Evolutionary conservation across 352 stramenopile species (phyloP), one percentile per base, ranked within the genome.

Genomic region (Globisporangium spiculum): DNA sequence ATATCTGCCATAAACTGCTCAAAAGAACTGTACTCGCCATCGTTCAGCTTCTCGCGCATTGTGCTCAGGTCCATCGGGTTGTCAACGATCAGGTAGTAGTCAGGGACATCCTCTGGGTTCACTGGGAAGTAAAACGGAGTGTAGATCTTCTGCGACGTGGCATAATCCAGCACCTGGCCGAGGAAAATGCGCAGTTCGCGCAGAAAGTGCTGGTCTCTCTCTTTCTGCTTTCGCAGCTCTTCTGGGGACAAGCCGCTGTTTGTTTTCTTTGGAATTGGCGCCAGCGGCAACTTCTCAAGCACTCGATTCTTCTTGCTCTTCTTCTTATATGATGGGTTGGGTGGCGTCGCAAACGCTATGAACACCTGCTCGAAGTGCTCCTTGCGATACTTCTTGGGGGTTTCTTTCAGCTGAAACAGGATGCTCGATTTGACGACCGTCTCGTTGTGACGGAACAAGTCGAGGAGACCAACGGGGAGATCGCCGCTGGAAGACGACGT

Each of bases 1-100:
- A 98, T 89, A 66, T 98, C 90, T 52, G 86, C 76, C 66, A 96
- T 80, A 58, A 97, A 98, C 46, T 88, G 78, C 60, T 97, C 89
- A 34, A 94, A 94, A 34, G 84, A 96, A 8, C 79, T 91, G 74
- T 98, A 98, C 63, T 96, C 88, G 32, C 90, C 77, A 24, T 96
- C 88, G 63, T 97, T 94, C 8, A 98, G 70, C 69, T 96, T 96
- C 55, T 92, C 86, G 5, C 86, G 88, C 81, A 98, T 98, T 20
- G 78, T 90, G 50, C 79, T 90, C 52, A 98, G 66, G 69, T 96
- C 89, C 88, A 97, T 97, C 16, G 91, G 91, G 4, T 78, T 58
- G 63, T 88, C 86, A 59, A 97, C 90, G 65, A 97, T 93, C 53
- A 93, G 53, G 61, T 97, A 94, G 68, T 97, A 97, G 48, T 96